phyloP scores from a whole-genome alignment of 169 alveolate genomes.

The Cryptosporidium sp. region DNA sequence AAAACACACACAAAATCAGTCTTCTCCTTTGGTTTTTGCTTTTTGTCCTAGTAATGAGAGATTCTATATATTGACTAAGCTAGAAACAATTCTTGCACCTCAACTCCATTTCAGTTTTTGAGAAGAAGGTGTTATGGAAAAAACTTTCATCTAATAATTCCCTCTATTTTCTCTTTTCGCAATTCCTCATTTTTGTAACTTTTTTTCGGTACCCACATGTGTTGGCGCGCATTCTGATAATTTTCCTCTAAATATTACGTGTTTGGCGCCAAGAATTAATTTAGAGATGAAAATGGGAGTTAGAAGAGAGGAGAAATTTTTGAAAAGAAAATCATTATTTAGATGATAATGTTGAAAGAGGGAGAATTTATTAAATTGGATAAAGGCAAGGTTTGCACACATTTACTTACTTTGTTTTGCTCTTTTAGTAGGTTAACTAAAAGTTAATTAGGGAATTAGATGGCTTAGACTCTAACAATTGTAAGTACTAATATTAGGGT shows the following conservation, averaged over 20 bases:
- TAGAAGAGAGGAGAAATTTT: neutral
- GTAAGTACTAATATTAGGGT: too few species aligned
- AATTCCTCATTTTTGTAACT: too few species aligned
- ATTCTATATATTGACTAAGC: too few species aligned
- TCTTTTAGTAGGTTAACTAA: neutral
- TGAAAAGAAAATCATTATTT: neutral
- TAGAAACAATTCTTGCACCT: neutral
- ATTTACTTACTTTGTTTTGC: neutral
- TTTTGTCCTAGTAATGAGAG: too few species aligned
- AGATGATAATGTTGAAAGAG: neutral
- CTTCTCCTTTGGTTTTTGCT: neutral
- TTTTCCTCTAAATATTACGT: neutral
- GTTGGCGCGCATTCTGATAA: neutral
- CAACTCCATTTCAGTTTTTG: neutral
- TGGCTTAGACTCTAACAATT: neutral
- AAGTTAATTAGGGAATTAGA: neutral
- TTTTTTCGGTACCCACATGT: neutral
- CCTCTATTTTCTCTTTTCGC: too few species aligned
- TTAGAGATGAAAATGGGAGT: neutral
- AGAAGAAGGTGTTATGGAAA: neutral
- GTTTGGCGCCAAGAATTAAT: constrained; percentile 14
- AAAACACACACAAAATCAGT: neutral
- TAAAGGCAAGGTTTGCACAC: neutral
- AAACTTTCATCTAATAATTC: neutral
- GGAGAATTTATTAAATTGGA: neutral